Percentiles rank a stretch among this genome's conserved stretches.
phyloP scores from a whole-genome alignment of 2,329 filamentous ascomycete genomes.

The Cladorrhinum sp. region DNA sequence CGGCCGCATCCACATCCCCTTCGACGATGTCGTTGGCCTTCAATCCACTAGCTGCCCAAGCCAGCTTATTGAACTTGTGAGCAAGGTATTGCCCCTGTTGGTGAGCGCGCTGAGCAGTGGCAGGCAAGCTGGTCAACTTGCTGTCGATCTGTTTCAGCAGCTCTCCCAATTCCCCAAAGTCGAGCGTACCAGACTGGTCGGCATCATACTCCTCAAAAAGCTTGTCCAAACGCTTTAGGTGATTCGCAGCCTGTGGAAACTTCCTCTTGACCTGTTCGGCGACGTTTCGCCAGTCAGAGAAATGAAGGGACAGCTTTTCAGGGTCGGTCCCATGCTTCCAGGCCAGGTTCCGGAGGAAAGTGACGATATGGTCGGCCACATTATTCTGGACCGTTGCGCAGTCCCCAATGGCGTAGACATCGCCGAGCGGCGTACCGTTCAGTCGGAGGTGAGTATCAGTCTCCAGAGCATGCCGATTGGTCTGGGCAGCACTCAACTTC shows the following conservation, averaged over 20 bases:
- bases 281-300: constrained; percentile 82
- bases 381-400: constrained; percentile 98
- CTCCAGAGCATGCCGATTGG: constrained; percentile 86
- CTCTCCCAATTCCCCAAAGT: constrained; percentile 88
- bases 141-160: constrained; percentile 88
- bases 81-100: constrained; percentile 94
- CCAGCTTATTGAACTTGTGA: constrained; percentile 89
- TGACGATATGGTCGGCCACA: constrained; percentile 83
- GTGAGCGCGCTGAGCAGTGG: constrained; percentile 92
- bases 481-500: constrained; percentile 74
- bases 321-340: constrained; percentile 92
- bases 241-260: constrained; percentile 85
- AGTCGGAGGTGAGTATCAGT: constrained; percentile 91
- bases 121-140: constrained; percentile 90
- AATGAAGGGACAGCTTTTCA: constrained; percentile 80
- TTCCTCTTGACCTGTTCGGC: constrained; percentile 79
- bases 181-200: constrained; percentile 87
- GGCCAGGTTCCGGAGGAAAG: constrained; percentile 82
- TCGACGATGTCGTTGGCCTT: constrained; percentile 76
- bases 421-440: constrained; percentile 82
- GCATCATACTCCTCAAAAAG: constrained; percentile 91
- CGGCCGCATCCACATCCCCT: constrained; percentile 85
- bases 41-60: constrained; percentile 72
- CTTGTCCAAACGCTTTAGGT: constrained; percentile 84
- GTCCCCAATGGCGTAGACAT: constrained; percentile 95